These are phyloP conservation scores for Metschnikowia kofuensis DNA, from an alignment of 805 yeast genomes.

Conservation along the genomic window DNA sequence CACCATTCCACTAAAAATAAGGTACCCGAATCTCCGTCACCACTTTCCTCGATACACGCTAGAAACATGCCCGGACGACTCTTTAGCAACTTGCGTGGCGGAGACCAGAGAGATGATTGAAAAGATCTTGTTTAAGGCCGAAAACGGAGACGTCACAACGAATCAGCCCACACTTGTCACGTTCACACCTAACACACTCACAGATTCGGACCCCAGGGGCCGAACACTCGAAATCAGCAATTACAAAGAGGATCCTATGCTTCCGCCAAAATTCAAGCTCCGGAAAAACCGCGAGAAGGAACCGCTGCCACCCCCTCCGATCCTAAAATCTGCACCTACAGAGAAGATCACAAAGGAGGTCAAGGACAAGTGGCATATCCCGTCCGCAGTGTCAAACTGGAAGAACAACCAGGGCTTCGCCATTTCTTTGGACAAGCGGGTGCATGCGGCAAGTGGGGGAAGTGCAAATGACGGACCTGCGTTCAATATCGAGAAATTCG, in stretches of 20 bases:
- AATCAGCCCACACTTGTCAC: slow-evolving; percentile 13
- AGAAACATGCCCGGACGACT: slow-evolving; percentile 41
- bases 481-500: slow-evolving; percentile 55
- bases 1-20: slow-evolving; percentile 55
- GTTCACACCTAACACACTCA: slow-evolving; percentile 16
- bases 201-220: slow-evolving; percentile 16
- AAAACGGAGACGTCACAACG: slow-evolving; percentile 34
- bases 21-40: slow-evolving; percentile 37
- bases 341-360: slow-evolving; percentile 66
- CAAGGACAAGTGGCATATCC: slow-evolving; percentile 79
- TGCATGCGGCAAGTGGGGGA: slow-evolving; percentile 48
- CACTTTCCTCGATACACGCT: slow-evolving; percentile 38
- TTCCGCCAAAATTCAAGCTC: slow-evolving; percentile 73
- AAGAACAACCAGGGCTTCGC: slow-evolving; percentile 90
- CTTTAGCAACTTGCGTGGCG: slow-evolving; percentile 44
- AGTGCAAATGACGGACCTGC: slow-evolving; percentile 29
- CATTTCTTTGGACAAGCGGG: slow-evolving; percentile 73
- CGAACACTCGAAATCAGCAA: slow-evolving; percentile 65
- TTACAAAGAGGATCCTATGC: slow-evolving; percentile 75
- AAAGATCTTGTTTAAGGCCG: slow-evolving; percentile 44
- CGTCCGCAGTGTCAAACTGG: slow-evolving; percentile 93
- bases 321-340: slow-evolving; percentile 51
- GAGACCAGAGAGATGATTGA: slow-evolving; percentile 59
- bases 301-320: slow-evolving; percentile 64
- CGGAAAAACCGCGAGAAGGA: slow-evolving; percentile 65